A percentile compares a stretch with the other conserved stretches of the same genome.
Conservation (phyloP, 2,329 filamentous ascomycete genomes). For the Fusarium scirpi region DNA sequence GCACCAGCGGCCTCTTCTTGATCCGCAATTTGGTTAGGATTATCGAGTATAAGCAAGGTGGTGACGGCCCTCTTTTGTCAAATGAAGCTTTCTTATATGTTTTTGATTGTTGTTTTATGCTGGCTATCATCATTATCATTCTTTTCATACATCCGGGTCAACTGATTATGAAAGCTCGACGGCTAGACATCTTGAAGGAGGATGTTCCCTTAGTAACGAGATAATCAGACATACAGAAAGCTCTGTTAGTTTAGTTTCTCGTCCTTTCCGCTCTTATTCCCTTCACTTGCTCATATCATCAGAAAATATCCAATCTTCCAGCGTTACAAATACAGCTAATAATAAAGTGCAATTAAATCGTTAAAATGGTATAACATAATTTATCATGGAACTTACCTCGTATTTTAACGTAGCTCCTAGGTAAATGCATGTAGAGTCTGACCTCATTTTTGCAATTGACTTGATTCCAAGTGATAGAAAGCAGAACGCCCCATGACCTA, state of each 20-base stretch:
- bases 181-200: not conserved
- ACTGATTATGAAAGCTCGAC: not conserved
- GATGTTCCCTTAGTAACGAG: not conserved
- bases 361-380: fast-evolving
- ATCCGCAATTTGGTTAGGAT: not conserved
- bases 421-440: not conserved
- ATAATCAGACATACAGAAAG: not conserved
- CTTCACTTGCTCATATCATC: too few relatives aligned
- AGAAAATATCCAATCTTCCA: fast-evolving
- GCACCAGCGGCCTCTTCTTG: not conserved
- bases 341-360: not conserved
- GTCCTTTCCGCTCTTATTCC: not conserved
- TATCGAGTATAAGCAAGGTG: not conserved
- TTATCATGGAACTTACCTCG: not conserved
- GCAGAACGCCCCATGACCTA: too few relatives aligned
- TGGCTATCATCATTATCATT: not conserved
- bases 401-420: not conserved
- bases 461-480: not conserved
- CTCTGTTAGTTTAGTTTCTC: not conserved
- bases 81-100: not conserved
- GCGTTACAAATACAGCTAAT: not conserved
- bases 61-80: not conserved
- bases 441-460: not conserved
- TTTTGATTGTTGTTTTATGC: not conserved
- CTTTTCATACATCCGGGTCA: not conserved